phyloP scores from a whole-genome alignment of 2,329 filamentous ascomycete genomes.

The Cordyceps fumosorosea region DNA sequence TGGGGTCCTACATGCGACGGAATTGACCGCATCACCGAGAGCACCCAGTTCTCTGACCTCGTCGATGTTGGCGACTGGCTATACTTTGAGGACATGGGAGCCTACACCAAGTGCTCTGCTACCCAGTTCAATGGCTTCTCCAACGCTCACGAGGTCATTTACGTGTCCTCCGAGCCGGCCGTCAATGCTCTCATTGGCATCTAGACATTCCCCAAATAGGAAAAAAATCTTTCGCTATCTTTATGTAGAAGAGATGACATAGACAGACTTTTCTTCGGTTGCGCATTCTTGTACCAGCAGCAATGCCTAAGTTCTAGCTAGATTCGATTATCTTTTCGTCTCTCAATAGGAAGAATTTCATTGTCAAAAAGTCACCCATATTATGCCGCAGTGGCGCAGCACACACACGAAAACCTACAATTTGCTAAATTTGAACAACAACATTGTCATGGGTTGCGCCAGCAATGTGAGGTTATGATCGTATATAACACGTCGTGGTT shows the following conservation, averaged over 20 bases:
- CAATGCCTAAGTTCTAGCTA: background rate
- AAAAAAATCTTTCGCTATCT: background rate
- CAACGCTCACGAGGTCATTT: conserved; percentile 86
- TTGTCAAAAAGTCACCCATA: too few relatives aligned
- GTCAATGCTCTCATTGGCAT: conserved; percentile 62
- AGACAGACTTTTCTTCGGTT: background rate
- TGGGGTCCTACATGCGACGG: conserved; percentile 98
- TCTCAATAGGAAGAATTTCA: too few relatives aligned
- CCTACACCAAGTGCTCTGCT: conserved; percentile 96
- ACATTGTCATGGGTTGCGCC: too few relatives aligned
- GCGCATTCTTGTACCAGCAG: background rate
- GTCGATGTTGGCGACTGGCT: conserved; percentile 95
- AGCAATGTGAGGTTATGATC: too few relatives aligned
- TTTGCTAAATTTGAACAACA: too few relatives aligned
- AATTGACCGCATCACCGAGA: conserved; percentile 87
- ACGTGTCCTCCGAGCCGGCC: conserved; percentile 88
- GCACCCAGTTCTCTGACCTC: conserved; percentile 67
- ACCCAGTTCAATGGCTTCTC: conserved; percentile 97
- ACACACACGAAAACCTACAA: too few relatives aligned
- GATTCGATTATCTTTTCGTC: background rate
- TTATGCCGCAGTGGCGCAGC: too few relatives aligned
- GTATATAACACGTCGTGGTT: too few relatives aligned
- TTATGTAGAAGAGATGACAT: background rate
- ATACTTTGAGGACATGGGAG: conserved; percentile 98
- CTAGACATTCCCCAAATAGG: background rate